phyloP scores from a whole-genome alignment of 73 alveolate genomes.

The Breviolum minutum region DNA sequence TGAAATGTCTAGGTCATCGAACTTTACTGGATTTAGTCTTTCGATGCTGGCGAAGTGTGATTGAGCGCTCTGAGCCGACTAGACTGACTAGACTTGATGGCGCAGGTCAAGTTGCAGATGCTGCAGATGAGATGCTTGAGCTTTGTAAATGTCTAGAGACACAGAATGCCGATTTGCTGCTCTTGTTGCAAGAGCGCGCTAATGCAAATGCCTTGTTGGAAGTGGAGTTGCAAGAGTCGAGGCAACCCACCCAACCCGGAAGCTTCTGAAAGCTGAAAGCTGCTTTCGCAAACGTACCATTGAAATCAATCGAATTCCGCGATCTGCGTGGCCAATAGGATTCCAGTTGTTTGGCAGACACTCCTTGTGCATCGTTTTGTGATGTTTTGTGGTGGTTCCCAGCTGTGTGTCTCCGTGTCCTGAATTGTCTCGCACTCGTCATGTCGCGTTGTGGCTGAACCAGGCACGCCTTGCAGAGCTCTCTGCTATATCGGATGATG shows the following conservation, averaged over 20 bases:
- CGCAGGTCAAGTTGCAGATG: neutral
- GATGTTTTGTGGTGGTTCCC: no score
- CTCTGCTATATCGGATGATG: conserved; percentile 65
- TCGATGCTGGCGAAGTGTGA: neutral
- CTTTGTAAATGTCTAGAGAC: conserved; percentile 39
- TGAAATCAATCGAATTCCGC: neutral
- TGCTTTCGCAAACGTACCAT: conserved; percentile 16
- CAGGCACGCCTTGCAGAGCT: conserved; percentile 75
- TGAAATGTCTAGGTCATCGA: conserved; percentile 44
- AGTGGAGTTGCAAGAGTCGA: neutral
- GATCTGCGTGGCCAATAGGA: neutral
- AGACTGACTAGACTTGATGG: neutral
- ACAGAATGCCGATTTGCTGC: conserved; percentile 42
- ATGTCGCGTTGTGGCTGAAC: neutral
- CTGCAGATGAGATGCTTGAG: conserved; percentile 42
- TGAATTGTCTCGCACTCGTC: no score
- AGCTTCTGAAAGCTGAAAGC: neutral
- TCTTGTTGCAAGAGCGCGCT: conserved; percentile 60
- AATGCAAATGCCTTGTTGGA: conserved; percentile 37
- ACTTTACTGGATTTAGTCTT: conserved; percentile 18
- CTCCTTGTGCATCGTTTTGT: no score
- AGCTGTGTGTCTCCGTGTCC: no score
- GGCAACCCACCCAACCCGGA: no score
- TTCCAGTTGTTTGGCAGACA: neutral
- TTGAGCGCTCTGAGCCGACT: neutral